phyloP scores from a whole-genome alignment of 2,329 filamentous ascomycete species.

The Alternaria incomplexa region DNA sequence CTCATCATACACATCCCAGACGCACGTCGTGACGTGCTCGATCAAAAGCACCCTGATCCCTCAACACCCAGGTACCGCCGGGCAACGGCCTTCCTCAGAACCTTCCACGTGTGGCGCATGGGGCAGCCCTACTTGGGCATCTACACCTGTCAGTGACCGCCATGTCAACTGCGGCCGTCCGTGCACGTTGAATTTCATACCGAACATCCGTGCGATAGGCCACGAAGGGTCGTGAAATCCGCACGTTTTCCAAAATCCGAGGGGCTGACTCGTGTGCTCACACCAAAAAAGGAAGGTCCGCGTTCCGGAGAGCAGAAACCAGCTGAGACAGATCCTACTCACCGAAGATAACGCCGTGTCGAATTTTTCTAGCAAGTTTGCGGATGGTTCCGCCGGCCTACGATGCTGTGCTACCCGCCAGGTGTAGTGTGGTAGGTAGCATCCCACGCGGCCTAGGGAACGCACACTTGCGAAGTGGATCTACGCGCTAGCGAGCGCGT shows the following conservation, averaged over 20 bases:
- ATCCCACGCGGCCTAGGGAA: constrained; percentile 3
- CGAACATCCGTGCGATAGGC: neutral
- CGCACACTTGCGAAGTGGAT: neutral
- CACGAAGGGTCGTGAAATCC: neutral
- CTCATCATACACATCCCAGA: neutral
- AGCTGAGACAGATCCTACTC: neutral
- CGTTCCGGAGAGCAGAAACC: neutral
- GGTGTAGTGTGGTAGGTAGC: neutral
- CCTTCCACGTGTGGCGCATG: constrained; percentile 1
- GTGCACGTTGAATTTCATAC: neutral
- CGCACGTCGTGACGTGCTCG: constrained; percentile 3
- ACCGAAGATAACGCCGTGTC: constrained; percentile 3
- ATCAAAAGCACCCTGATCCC: constrained; percentile 1
- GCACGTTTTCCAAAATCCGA: neutral
- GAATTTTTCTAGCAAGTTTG: neutral
- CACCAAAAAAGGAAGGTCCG: neutral
- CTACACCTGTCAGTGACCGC: neutral
- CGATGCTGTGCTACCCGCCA: constrained; percentile 2
- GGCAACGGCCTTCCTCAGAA: neutral
- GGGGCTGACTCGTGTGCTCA: neutral
- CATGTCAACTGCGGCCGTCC: neutral
- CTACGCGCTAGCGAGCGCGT: neutral
- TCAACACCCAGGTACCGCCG: neutral
- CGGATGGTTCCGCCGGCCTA: neutral
- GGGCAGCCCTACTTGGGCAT: neutral